These are phyloP conservation scores for Boletus subluridellus DNA, from an alignment of 1,284 basidiomycete species.

Conservation along the genomic window DNA sequence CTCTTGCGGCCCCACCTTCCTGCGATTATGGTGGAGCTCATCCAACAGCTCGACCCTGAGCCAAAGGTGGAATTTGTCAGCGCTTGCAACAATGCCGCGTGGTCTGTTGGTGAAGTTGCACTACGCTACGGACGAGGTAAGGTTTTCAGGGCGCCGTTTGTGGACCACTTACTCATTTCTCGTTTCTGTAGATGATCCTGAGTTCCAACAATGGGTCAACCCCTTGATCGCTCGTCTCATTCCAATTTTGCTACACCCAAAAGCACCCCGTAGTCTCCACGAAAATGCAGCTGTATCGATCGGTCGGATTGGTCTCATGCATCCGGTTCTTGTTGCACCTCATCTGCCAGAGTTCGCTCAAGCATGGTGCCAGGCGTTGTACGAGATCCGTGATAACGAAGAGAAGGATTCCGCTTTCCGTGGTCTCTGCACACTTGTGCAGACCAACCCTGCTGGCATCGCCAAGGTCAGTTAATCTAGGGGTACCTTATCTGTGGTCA, in stretches of 20 bases:
- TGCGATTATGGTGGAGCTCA: constrained; percentile 86
- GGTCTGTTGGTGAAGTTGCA: constrained; percentile 98
- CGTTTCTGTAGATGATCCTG: constrained; percentile 57
- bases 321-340: constrained; percentile 84
- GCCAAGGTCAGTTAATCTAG: constrained; percentile 59
- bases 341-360: constrained; percentile 89
- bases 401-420: constrained; percentile 99
- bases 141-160: constrained; percentile 20
- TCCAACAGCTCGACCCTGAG: constrained; percentile 86
- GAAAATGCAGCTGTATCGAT: constrained; percentile 99
- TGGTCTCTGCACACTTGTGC: constrained; percentile 94
- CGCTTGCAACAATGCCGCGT: constrained; percentile 99
- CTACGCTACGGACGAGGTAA: constrained; percentile 76
- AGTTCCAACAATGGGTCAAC: constrained; percentile 87
- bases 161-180: constrained; percentile 1
- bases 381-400: constrained; percentile 99
- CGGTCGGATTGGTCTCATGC: constrained; percentile 91
- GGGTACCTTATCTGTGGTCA: not conserved
- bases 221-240: constrained; percentile 86
- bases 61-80: constrained; percentile 90
- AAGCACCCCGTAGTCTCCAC: constrained; percentile 89
- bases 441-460: constrained; percentile 89
- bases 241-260: constrained; percentile 87
- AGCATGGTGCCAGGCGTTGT: constrained; percentile 95
- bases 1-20: constrained; percentile 83